These are phyloP conservation scores for Clarkia xantiana DNA, from an alignment of 345 rosid species.

Conservation along the genomic window DNA sequence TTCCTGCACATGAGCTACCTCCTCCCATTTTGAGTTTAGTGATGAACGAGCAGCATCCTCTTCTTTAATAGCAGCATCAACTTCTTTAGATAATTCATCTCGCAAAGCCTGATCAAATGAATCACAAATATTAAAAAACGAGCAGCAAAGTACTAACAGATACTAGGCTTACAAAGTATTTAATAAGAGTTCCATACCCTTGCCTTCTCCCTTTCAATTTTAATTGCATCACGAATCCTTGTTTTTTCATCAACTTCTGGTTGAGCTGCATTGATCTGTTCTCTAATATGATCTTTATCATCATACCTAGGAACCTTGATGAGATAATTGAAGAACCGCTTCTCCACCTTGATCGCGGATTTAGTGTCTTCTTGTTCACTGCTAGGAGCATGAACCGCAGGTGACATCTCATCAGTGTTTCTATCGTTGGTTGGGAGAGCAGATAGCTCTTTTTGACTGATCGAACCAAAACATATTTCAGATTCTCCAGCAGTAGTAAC, in stretches of 20 bases:
- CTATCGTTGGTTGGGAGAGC: conserved; percentile 6
- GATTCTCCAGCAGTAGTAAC: conserved; percentile 4
- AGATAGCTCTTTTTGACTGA: conserved; percentile 10
- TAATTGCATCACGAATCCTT: conserved; percentile 42
- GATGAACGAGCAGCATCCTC: conserved; percentile 46
- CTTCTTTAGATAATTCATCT: conserved; percentile 22
- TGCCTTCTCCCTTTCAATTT: conserved; percentile 28
- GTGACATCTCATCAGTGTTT: conserved; percentile 5
- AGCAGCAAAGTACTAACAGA: neutral
- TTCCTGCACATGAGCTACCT: conserved; percentile 50
- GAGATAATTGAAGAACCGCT: conserved; percentile 34
- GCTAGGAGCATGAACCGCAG: conserved; percentile 1
- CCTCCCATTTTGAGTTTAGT: conserved; percentile 46
- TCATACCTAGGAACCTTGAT: conserved; percentile 56
- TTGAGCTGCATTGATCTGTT: conserved; percentile 41
- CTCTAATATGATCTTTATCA: conserved; percentile 26
- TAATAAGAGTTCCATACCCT: conserved; percentile 24
- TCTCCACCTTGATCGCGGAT: conserved; percentile 27
- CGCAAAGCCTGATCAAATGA: conserved; percentile 27
- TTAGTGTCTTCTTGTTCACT: neutral
- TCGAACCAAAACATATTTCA: conserved; percentile 7
- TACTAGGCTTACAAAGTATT: neutral
- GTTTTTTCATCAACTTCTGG: conserved; percentile 49
- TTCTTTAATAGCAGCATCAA: conserved; percentile 35
- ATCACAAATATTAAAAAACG: conserved; percentile 8